Percentiles rank a stretch among this genome's conserved stretches.
phyloP scores from a whole-genome alignment of 768 basidiomycete species.

The Pleurotus sapidus region DNA sequence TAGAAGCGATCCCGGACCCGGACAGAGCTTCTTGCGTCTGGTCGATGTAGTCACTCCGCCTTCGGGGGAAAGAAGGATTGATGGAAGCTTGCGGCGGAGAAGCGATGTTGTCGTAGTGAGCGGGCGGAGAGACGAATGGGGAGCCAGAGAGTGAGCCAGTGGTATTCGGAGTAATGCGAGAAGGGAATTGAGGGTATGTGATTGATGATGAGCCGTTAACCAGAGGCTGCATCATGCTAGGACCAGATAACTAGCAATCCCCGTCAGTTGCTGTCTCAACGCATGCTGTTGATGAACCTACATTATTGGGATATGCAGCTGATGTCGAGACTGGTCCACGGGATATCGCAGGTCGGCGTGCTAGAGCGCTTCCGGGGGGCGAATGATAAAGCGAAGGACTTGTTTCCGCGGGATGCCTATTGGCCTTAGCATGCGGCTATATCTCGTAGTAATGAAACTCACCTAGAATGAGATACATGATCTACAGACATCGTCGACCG shows the following conservation, averaged over 20 bases:
- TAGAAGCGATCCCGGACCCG: constrained; percentile 32
- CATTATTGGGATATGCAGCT: constrained; percentile 18
- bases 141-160: constrained; percentile 23
- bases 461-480: constrained; percentile 42
- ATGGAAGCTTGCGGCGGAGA: constrained; percentile 86
- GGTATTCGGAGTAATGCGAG: constrained; percentile 32
- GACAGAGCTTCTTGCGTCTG: constrained; percentile 67
- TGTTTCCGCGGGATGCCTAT: constrained; percentile 41
- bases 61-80: constrained; percentile 71
- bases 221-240: constrained; percentile 25
- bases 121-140: constrained; percentile 36
- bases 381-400: constrained; percentile 12
- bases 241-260: constrained; percentile 16
- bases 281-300: not conserved
- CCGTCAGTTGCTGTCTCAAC: constrained; percentile 17
- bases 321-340: constrained; percentile 11
- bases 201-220: constrained; percentile 45
- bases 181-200: constrained; percentile 50
- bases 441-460: constrained; percentile 4
- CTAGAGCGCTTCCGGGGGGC: constrained; percentile 5
- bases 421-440: not conserved
- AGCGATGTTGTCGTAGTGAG: constrained; percentile 43
- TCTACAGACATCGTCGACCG: constrained; percentile 37
- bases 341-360: constrained; percentile 14
- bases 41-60: constrained; percentile 80